Conservation (phyloP, 1,284 basidiomycete genomes). For the Ustilago vetiveriae region DNA sequence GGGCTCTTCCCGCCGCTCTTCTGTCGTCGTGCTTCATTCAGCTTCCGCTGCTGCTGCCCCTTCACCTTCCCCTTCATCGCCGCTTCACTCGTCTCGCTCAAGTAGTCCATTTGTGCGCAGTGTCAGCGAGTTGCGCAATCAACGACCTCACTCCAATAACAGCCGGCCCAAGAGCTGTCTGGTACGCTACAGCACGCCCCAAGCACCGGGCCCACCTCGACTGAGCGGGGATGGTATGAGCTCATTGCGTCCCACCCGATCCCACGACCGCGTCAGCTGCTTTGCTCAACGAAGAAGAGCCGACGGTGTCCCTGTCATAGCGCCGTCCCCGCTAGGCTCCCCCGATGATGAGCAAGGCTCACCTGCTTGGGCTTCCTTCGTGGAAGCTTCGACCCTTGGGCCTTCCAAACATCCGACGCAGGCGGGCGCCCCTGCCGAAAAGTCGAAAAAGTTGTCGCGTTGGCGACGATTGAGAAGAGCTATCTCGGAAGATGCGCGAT, state of each 20-base stretch:
- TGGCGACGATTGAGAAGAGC: slow-evolving; percentile 33
- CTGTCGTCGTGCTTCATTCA: neutral
- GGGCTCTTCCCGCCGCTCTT: slow-evolving; percentile 1
- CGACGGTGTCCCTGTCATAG: slow-evolving; percentile 30
- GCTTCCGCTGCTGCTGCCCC: neutral
- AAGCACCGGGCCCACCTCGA: slow-evolving; percentile 22
- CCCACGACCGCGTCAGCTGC: slow-evolving; percentile 22
- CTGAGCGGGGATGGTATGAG: slow-evolving; percentile 20
- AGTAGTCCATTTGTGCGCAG: slow-evolving; percentile 11
- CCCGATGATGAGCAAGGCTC: slow-evolving; percentile 16
- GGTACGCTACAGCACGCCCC: slow-evolving; percentile 29
- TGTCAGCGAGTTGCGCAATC: slow-evolving; percentile 8
- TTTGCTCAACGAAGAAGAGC: slow-evolving; percentile 14
- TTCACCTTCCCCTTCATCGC: neutral
- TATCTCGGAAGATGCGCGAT: slow-evolving; percentile 14
- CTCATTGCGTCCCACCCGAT: slow-evolving; percentile 15
- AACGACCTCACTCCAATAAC: neutral
- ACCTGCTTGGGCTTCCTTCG: neutral
- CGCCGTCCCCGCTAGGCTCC: slow-evolving; percentile 17
- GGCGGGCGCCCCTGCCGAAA: neutral
- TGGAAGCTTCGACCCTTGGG: neutral
- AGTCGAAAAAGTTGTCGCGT: slow-evolving; percentile 18
- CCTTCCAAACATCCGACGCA: slow-evolving; percentile 2
- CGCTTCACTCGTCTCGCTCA: slow-evolving; percentile 1
- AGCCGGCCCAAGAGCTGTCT: slow-evolving; percentile 30